Percentiles rank a stretch among this genome's conserved stretches.
Conservation (phyloP, 1,139 yeast species). For the Hansenula sp. region DNA sequence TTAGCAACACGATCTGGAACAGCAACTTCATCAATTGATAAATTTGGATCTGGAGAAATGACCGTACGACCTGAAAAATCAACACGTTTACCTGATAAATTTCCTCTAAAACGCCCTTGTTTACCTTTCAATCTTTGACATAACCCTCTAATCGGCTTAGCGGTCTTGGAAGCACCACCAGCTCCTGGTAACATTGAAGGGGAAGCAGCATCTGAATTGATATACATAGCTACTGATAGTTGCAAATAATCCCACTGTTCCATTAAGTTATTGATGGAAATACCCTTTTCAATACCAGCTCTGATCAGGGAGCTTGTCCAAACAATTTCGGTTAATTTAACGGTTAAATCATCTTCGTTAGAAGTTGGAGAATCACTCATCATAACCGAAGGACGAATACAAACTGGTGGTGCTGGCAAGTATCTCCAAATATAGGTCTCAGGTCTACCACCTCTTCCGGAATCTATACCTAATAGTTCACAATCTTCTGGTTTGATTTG, state of each 20-base stretch:
- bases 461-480: conserved; percentile 87
- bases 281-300: conserved; percentile 94
- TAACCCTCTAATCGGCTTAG: conserved; percentile 91
- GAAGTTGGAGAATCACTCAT: conserved; percentile 87
- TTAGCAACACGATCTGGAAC: conserved; percentile 97
- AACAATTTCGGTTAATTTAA: conserved; percentile 91
- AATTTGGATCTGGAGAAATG: conserved; percentile 97
- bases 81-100: conserved; percentile 96
- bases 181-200: conserved; percentile 70
- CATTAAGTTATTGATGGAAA: conserved; percentile 87
- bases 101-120: conserved; percentile 98
- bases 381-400: conserved; percentile 94
- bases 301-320: conserved; percentile 92
- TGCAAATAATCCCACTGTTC: conserved; percentile 99
- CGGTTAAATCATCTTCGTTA: conserved; percentile 96
- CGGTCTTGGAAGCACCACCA: conserved; percentile 52
- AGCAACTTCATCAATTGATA: conserved; percentile 93
- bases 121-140: conserved; percentile 98
- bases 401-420: conserved; percentile 97
- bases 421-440: conserved; percentile 97
- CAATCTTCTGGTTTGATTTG: conserved; percentile 85
- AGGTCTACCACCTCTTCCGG: conserved; percentile 87
- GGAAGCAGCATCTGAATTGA: conserved; percentile 92
- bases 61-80: conserved; percentile 98
- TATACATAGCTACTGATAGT: conserved; percentile 93